A percentile compares a stretch with the other conserved stretches of the same genome.
Conservation (phyloP, 2,329 filamentous ascomycete genomes). For the Fusarium odoratissimum region DNA sequence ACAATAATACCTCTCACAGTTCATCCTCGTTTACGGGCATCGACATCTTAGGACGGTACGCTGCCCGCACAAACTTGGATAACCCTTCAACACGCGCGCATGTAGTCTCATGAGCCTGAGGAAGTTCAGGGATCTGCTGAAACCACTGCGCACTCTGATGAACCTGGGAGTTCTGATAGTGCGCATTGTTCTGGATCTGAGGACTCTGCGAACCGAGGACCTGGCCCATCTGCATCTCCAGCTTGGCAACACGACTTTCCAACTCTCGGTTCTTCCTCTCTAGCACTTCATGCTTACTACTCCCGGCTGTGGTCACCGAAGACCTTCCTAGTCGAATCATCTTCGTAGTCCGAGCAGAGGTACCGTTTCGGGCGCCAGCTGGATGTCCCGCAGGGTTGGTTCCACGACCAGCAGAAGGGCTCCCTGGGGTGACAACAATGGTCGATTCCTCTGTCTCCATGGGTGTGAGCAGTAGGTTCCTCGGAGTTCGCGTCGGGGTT, state of each 20-base stretch:
- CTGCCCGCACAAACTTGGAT: background rate
- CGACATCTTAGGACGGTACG: constrained; percentile 1
- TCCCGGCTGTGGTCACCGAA: rapidly evolving
- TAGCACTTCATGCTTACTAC: constrained; percentile 1
- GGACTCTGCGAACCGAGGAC: background rate
- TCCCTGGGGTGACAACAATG: constrained; percentile 3
- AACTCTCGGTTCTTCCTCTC: constrained; percentile 10
- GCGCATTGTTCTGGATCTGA: background rate
- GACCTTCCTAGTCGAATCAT: background rate
- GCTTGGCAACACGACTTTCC: constrained; percentile 16
- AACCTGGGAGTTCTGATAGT: background rate
- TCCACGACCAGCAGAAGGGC: constrained; percentile 34
- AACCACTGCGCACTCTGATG: background rate
- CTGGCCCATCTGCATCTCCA: constrained; percentile 24
- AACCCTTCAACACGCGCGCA: background rate
- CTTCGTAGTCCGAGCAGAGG: background rate
- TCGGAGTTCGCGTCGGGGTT: background rate
- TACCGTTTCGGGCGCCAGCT: background rate
- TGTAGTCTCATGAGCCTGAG: background rate
- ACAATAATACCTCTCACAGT: background rate
- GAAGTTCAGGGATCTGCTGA: background rate
- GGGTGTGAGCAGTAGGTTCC: constrained; percentile 5
- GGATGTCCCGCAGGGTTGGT: background rate
- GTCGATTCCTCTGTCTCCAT: background rate
- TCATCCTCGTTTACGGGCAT: background rate